Evolutionary conservation across 106 monocot species (phyloP).

Genomic region (Dendrobium nobile): DNA sequence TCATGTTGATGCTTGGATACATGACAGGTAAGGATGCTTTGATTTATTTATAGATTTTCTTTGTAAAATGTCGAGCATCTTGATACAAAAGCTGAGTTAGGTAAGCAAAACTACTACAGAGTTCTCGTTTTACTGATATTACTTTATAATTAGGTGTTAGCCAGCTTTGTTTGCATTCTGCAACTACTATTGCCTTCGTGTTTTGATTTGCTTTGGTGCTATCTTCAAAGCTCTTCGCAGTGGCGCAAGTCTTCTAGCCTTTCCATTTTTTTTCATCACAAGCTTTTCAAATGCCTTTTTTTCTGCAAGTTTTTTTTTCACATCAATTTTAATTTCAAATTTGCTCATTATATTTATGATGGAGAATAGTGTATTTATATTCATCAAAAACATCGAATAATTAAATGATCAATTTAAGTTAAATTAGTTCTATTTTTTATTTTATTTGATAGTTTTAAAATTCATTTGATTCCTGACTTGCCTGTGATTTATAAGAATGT

Average conservation of each 20-base stretch:
- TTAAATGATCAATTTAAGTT: not conserved
- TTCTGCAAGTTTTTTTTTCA: not conserved
- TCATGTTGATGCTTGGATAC: conserved; percentile 73
- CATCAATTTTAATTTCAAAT: not conserved
- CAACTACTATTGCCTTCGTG: not conserved
- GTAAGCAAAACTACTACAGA: not conserved
- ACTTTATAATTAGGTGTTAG: not conserved
- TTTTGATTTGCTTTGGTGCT: not conserved
- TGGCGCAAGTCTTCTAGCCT: too few relatives aligned
- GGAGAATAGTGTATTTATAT: not conserved
- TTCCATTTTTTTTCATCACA: too few relatives aligned
- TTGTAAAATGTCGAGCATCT: not conserved
- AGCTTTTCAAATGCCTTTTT: not conserved
- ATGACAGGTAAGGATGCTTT: conserved; percentile 52
- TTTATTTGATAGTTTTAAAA: not conserved
- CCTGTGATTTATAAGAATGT: not conserved
- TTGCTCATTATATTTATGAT: not conserved
- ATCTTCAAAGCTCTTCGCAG: not conserved
- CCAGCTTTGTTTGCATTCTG: not conserved
- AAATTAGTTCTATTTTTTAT: not conserved
- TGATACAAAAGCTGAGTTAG: not conserved
- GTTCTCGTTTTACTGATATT: not conserved
- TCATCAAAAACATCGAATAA: not conserved
- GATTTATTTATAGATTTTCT: not conserved
- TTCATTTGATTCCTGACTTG: not conserved